Evolutionary conservation across 192 early-diverging fungal species (phyloP).

Genomic region (Polychytrium aggregatum): DNA sequence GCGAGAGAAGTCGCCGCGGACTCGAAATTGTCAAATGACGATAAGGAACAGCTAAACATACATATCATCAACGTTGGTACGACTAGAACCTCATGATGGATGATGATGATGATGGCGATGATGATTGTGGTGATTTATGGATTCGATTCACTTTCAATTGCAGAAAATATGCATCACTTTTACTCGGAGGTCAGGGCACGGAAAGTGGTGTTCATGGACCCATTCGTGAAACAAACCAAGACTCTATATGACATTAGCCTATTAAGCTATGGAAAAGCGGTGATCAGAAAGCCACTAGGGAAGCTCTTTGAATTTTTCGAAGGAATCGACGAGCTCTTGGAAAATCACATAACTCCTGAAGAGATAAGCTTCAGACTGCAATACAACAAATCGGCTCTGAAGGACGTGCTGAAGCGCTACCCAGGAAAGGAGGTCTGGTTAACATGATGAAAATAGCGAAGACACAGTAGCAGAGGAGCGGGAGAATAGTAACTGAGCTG

Average conservation of each 20-base stretch:
- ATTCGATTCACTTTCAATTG: background rate
- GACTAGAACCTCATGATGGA: background rate
- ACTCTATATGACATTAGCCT: constrained; percentile 67
- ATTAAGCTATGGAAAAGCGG: constrained; percentile 75
- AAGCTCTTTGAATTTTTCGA: constrained; percentile 94
- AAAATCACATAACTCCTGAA: constrained; percentile 57
- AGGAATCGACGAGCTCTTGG: constrained; percentile 77
- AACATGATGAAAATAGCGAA: no score
- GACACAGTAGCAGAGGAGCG: no score
- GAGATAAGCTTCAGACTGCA: constrained; percentile 73
- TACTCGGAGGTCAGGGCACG: constrained; percentile 64
- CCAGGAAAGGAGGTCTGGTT: constrained; percentile 63
- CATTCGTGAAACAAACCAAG: constrained; percentile 76
- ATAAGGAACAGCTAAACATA: constrained; percentile 73
- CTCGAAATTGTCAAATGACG: constrained; percentile 49
- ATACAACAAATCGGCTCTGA: constrained; percentile 72
- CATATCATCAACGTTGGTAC: constrained; percentile 70
- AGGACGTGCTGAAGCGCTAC: constrained; percentile 75
- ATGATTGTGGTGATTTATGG: background rate
- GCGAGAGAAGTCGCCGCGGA: constrained; percentile 61
- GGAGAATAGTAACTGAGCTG: no score
- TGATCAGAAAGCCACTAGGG: constrained; percentile 77
- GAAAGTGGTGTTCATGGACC: constrained; percentile 61
- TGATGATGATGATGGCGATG: background rate
- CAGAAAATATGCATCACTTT: constrained; percentile 95